Conservation (phyloP, 1,284 basidiomycete species). For the Leccinum pallidistipes region DNA sequence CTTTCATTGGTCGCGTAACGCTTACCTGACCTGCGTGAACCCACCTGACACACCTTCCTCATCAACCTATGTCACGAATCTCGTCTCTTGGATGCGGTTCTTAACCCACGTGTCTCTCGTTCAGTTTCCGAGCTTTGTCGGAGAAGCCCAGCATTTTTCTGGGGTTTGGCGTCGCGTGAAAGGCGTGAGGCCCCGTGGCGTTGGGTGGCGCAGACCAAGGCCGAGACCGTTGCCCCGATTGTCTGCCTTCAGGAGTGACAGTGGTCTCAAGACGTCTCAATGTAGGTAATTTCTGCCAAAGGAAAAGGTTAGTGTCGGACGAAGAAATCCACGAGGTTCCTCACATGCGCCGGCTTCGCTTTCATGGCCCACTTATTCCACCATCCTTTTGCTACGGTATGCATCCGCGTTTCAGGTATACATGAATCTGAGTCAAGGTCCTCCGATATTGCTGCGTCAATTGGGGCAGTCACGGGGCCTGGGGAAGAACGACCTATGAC, state of each 20-base stretch:
- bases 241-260: constrained; percentile 43
- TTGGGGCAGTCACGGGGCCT: neutral
- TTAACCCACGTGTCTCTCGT: constrained; percentile 13
- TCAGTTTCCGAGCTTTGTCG: constrained; percentile 6
- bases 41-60: constrained; percentile 6
- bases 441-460: constrained; percentile 14
- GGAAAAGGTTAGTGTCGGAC: constrained; percentile 15
- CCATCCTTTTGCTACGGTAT: constrained; percentile 60
- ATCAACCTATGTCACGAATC: neutral
- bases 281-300: constrained; percentile 32
- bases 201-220: constrained; percentile 29
- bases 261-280: constrained; percentile 49
- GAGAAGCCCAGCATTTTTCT: constrained; percentile 16
- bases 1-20: constrained; percentile 4
- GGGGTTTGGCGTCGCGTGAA: constrained; percentile 16
- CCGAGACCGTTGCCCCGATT: constrained; percentile 26
- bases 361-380: constrained; percentile 52
- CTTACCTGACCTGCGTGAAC: constrained; percentile 21
- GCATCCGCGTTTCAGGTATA: constrained; percentile 35
- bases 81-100: constrained; percentile 5
- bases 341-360: constrained; percentile 25
- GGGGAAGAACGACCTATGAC: neutral
- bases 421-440: constrained; percentile 23
- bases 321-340: constrained; percentile 13
- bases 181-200: constrained; percentile 15